Evolutionary conservation across 345 rosid genomes (phyloP), one percentile per base, ranked within the genome.

Genomic region (Eucalyptus marginata): DNA sequence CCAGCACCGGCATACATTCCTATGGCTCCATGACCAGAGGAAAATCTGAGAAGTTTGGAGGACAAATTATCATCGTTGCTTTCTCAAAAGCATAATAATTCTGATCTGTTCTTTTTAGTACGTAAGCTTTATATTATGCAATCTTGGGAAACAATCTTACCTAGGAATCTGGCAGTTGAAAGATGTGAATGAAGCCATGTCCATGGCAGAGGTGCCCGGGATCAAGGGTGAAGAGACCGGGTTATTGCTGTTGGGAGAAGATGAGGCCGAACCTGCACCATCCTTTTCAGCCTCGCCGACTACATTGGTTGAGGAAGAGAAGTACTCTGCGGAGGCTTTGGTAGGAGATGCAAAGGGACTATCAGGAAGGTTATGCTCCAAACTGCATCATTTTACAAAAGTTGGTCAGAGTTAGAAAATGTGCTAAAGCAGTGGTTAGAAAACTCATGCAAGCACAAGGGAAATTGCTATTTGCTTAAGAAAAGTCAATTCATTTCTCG

Each of bases 131-230:
- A 46, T 46, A 40, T 76, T 76, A 76, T 40, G 47, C 84, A 76
- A 71, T 76, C 27, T 31, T 13, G 81, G 18, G 25, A 47, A 13
- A 22, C 8, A 7, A 46, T 64, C 33, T 46, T 90, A 96, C 99
- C 98, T 94, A 5, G 97, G 97, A 76, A 96, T 90, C 91, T 96
- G 99, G 93, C 93, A 97, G 90, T 96, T 97, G 92, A 96, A 95
- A 59, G 96, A 90, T 79, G 93, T 94, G 93, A 94, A 93, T 46
- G 96, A 92, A 52, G 95, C 92, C 91, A 90, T 92, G 90, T 95
- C 97, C 49, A 94, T 64, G 27, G 96, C 86, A 31, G 93, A 88
- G 92, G 88, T 91, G 86, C 90, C 87, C 54, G 93, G 90, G 83
- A 91, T 66, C 47, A 93, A 88, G 87, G 93, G 68, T 50, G 92